Conservation (phyloP, 2,329 filamentous ascomycete genomes). For the Claviceps citrina region DNA sequence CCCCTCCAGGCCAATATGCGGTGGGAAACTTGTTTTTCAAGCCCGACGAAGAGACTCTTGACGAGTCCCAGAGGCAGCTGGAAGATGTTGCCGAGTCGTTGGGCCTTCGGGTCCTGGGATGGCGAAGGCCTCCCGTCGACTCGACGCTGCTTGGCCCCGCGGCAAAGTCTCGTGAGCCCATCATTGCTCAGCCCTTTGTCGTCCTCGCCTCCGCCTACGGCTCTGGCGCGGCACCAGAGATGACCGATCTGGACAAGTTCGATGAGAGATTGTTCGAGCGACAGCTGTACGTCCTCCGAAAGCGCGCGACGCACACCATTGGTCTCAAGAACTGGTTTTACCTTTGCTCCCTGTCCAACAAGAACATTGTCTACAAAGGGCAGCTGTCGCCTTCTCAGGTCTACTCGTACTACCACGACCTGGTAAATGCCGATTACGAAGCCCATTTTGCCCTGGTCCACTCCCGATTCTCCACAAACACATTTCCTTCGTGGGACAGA, state of each 20-base stretch:
- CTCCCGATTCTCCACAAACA: conserved; percentile 96
- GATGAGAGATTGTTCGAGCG: conserved; percentile 78
- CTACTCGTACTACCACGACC: conserved; percentile 94
- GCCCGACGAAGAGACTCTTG: conserved; percentile 76
- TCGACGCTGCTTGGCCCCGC: conserved; percentile 85
- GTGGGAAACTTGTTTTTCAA: conserved; percentile 98
- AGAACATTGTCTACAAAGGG: conserved; percentile 98
- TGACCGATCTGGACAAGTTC: conserved; percentile 63
- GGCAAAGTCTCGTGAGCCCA: conserved; percentile 83
- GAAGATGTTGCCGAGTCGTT: conserved; percentile 83
- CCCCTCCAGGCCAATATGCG: conserved; percentile 82
- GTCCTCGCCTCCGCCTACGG: conserved; percentile 78
- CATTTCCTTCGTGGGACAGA: conserved; percentile 95
- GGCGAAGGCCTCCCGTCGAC: conserved; percentile 90
- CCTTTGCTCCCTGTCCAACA: conserved; percentile 88
- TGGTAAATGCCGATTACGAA: conserved; percentile 94
- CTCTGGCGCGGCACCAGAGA: conserved; percentile 60
- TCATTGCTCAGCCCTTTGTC: conserved; percentile 90
- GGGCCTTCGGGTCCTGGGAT: conserved; percentile 81
- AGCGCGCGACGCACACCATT: conserved; percentile 87
- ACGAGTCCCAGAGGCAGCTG: conserved; percentile 82
- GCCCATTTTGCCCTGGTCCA: conserved; percentile 93
- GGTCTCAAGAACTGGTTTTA: conserved; percentile 98
- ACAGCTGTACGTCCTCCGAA: conserved; percentile 86
- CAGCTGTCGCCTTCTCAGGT: conserved; percentile 89